Conservation (phyloP, 2,329 filamentous ascomycete genomes). For the Colletotrichum chlorophyti region DNA sequence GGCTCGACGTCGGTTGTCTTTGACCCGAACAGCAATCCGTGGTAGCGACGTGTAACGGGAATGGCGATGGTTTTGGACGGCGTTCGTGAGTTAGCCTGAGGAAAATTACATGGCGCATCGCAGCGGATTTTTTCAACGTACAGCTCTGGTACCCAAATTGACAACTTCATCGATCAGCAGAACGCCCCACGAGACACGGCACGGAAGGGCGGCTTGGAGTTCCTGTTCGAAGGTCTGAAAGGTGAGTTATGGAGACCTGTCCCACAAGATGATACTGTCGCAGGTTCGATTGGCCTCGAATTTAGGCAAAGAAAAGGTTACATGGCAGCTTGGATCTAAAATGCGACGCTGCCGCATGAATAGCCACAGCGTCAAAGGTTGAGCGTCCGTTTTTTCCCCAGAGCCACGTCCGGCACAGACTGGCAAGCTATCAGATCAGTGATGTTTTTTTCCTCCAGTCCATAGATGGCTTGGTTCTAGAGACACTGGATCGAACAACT, state of each 20-base stretch:
- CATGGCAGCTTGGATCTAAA: not conserved
- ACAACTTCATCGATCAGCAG: slow-evolving; percentile 11
- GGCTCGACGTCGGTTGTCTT: not conserved
- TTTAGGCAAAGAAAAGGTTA: not conserved
- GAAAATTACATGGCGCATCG: slow-evolving; percentile 18
- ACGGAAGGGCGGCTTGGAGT: slow-evolving; percentile 19
- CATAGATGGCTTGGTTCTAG: too few relatives aligned
- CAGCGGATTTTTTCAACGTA: slow-evolving; percentile 3
- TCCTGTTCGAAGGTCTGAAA: slow-evolving; percentile 4
- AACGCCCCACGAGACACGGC: slow-evolving; percentile 15
- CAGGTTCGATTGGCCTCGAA: slow-evolving; percentile 10
- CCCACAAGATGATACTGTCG: slow-evolving; percentile 7
- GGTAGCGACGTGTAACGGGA: not conserved
- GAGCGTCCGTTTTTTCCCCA: not conserved
- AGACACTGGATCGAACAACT: too few relatives aligned
- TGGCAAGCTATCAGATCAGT: too few relatives aligned
- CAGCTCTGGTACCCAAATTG: slow-evolving; percentile 12
- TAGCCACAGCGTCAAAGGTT: not conserved
- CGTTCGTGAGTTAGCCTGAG: slow-evolving; percentile 28
- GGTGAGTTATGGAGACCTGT: slow-evolving; percentile 15
- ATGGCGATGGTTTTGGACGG: not conserved
- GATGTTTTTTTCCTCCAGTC: too few relatives aligned
- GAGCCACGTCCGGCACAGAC: too few relatives aligned
- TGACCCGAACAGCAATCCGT: slow-evolving; percentile 17
- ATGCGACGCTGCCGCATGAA: not conserved